Conservation (phyloP, 169 alveolate genomes). For the Perkinsus chesapeaki region DNA sequence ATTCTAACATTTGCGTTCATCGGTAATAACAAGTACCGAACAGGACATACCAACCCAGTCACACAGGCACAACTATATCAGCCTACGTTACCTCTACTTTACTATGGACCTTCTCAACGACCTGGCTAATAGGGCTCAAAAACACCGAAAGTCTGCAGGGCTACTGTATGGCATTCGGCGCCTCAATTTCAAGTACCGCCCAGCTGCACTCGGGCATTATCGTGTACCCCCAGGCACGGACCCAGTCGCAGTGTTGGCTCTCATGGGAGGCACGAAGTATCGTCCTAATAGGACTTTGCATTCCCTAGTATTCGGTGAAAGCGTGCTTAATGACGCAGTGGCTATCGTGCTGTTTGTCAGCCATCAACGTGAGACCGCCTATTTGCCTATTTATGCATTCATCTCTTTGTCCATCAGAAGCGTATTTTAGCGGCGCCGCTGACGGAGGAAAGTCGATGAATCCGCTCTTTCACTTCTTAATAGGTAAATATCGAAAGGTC, state of each 20-base stretch:
- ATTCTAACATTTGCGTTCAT: neutral
- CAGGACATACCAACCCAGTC: neutral
- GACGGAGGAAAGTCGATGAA: neutral
- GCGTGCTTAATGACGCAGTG: neutral
- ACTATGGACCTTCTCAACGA: neutral
- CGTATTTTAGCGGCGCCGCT: neutral
- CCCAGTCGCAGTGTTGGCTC: neutral
- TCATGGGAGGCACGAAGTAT: neutral
- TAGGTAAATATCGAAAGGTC: neutral
- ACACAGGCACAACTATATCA: neutral
- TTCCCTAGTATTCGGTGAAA: neutral
- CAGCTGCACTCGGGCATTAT: neutral
- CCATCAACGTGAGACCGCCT: neutral
- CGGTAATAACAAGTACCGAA: neutral
- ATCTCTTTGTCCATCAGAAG: neutral
- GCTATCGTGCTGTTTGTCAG: neutral
- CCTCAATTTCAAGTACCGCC: neutral
- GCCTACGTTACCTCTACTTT: neutral
- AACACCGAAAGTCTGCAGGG: neutral
- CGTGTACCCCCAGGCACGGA: neutral
- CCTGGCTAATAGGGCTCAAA: neutral
- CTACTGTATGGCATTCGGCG: neutral
- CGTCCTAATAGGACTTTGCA: neutral
- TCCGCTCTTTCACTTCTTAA: neutral
- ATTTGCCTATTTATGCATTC: neutral